Conservation (phyloP, 257 asterid genomes). For the Solanum megistacrolobum region DNA sequence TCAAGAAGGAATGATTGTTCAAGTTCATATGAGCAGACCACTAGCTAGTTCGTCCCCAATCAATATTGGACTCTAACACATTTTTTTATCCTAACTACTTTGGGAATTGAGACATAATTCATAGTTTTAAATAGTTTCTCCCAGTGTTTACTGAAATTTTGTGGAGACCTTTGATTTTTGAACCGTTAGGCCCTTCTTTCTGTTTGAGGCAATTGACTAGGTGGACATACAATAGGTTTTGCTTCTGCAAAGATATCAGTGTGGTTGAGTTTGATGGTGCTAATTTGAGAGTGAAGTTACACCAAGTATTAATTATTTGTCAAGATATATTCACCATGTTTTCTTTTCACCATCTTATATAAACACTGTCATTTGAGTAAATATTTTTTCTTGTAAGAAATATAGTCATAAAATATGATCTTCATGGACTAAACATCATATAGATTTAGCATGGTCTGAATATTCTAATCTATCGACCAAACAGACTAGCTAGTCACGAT, state of each 20-base stretch:
- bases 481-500: background rate
- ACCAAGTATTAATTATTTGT: background rate
- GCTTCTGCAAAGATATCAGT: background rate
- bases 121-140: too few species aligned
- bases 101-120: background rate
- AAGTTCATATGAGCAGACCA: background rate
- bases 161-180: background rate
- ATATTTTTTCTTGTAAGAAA: too few species aligned
- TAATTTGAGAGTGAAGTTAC: background rate
- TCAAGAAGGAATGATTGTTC: background rate
- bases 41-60: background rate
- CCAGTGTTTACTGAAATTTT: too few species aligned
- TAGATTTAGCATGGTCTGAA: too few species aligned
- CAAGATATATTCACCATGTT: too few species aligned
- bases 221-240: background rate
- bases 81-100: background rate
- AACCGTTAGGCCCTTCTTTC: background rate
- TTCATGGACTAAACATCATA: too few species aligned
- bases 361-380: too few species aligned
- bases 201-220: background rate
- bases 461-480: background rate
- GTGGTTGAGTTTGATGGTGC: background rate
- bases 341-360: too few species aligned
- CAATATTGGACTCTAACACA: background rate
- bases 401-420: too few species aligned